A percentile compares a stretch with the other conserved stretches of the same genome.
Evolutionary conservation across 441 rosid species (phyloP).

Genomic region (Populus trichocarpa): DNA sequence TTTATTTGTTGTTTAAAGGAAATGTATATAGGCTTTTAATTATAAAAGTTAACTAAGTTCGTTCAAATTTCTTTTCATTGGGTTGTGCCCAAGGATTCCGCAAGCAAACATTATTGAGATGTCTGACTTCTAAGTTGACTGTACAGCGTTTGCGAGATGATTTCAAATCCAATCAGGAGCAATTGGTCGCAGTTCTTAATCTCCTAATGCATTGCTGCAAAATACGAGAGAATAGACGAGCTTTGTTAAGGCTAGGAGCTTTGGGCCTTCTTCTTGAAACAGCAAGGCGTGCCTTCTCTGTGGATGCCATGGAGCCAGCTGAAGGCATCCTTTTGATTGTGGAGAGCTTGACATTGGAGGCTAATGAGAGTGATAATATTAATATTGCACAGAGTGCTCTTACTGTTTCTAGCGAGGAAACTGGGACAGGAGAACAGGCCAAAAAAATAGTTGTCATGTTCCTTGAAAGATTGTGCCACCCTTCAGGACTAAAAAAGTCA

Average conservation of each 20-base stretch:
- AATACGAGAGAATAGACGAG: conserved; percentile 91
- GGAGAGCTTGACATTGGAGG: conserved; percentile 96
- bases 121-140: too few species aligned
- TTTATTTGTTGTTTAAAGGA: too few species aligned
- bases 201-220: conserved; percentile 99
- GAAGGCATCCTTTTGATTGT: conserved; percentile 99
- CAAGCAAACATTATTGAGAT: too few species aligned
- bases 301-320: conserved; percentile 99
- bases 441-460: conserved; percentile 90
- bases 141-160: conserved; percentile 77
- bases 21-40: too few species aligned
- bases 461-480: conserved; percentile 52
- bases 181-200: conserved; percentile 93
- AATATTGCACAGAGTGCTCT: conserved; percentile 78
- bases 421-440: conserved; percentile 96
- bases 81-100: too few species aligned
- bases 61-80: too few species aligned
- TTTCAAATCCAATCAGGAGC: conserved; percentile 96
- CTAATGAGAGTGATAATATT: conserved; percentile 92
- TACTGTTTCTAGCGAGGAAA: conserved; percentile 83
- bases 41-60: too few species aligned
- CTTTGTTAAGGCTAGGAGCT: conserved; percentile 87
- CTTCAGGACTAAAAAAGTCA: conserved; percentile 87
- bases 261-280: conserved; percentile 98
- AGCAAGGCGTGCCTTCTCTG: conserved; percentile 95